Evolutionary conservation across 78 protist genomes (phyloP), one percentile per base, ranked within the genome.

Genomic region (Trichosphaerium sp.): DNA sequence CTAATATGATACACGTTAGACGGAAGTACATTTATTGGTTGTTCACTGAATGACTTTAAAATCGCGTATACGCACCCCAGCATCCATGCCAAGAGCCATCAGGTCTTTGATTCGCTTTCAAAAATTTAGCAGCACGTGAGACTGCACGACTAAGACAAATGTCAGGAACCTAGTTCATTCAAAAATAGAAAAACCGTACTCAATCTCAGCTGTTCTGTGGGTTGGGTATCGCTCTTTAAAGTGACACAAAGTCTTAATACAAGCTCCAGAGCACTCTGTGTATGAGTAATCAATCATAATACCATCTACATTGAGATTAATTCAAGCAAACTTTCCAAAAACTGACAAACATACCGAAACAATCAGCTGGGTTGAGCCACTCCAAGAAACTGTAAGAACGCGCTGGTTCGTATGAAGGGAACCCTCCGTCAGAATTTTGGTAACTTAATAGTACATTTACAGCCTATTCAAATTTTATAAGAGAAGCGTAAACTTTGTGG

Each of bases 261-360:
- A 78, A 0, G 91, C 85, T 0, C 82, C 51, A 3, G 92, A 74
- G 57, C 91, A 88, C 82, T 92, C 96, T 11, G 75, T 78, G 64
- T 92, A 91, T 8, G 74, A 34, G 66, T 92, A 91, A 61, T 91
- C 97, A 55, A 90, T 69, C 93, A 92, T 90, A 62, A 92, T 92
- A 65, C 78, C 89, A 34, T 75, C 4, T 2, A 41, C 7, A 4
- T 3, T n/a, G 37, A 57, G 34, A 3, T 21, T 4, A 5, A 6
- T 18, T 38, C 3, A 5, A 2, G 8, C 6, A 4, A 18, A 5
- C 4, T n/a, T 18, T 38, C 48, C 5, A 57, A 38, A 18, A n/a
- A 2, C 26, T 4, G 8, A 7, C 2, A 5, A 4, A 5, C 2
- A 7, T 2, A 28, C 72, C 87, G 73, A 88, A 92, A 23, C 74